Base-by-base conservation (phyloP, 768 basidiomycete species). In the Auricularia heimuer region DNA sequence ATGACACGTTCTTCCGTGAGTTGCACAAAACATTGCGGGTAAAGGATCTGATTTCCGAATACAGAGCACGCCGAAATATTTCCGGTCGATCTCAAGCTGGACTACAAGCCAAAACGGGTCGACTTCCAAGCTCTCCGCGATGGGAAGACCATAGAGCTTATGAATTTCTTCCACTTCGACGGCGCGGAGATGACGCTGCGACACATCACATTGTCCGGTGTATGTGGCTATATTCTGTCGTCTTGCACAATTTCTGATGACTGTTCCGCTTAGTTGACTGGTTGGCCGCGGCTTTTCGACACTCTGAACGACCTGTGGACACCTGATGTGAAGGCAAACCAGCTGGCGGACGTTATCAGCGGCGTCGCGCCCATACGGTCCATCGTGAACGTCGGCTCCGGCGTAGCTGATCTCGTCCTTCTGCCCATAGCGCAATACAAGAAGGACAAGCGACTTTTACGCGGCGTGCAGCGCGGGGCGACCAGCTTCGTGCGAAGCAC, bases 91-190 rank as follows among this genome's bases (percentile, higher is more conserved):
- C 77, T 99, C 69, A 98, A 98, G 77, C 80, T 99, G 11, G 97
- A 99, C 73, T 99, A 98, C 76, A 99, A 99, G 73, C 97, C 97
- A 63, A 90, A 98, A 60, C 86, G 95, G 4, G 95, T 99, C 21
- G 93, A 98, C 74, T 97, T 98, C 73, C 79, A 85, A 67, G 97
- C 95, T 8, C 78, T 99, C 65, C 83, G 87, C 45, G 89, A 94
- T 67, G 97, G 97, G 14, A 85, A 82, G 74, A 94, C 94, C 0
- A 96, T 96, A 66, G 97, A 99, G 72, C 76, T 99, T 58, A 98
- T 99, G 96, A 99, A 99, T 73, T 98, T 99, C 75, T 99, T 99
- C 87, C 95, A 98, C 76, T 99, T 98, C 69, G 97, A 98, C 70
- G 95, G 93, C 0, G 91, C 96, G 3, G 97, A 98, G 75, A 98